phyloP scores from a whole-genome alignment of 2,329 filamentous ascomycete genomes.

The Colletotrichum karsti region DNA sequence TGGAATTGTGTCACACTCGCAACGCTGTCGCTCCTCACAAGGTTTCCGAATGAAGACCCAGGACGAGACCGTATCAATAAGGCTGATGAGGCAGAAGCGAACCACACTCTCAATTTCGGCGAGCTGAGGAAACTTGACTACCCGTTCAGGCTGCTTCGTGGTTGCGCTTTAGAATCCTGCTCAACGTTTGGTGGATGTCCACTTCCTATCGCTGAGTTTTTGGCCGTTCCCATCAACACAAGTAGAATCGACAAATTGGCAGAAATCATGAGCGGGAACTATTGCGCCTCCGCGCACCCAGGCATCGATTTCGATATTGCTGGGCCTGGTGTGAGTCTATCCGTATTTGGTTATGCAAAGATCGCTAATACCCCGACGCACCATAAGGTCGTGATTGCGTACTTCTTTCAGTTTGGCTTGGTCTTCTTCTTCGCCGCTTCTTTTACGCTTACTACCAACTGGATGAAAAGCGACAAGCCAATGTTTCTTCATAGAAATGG shows the following conservation, averaged over 20 bases:
- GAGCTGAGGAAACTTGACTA: background rate
- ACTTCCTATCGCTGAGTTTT: background rate
- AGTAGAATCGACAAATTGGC: background rate
- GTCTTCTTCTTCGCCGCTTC: background rate
- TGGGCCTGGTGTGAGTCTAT: background rate
- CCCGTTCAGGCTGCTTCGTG: background rate
- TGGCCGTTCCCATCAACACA: background rate
- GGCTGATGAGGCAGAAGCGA: background rate
- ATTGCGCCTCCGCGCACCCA: background rate
- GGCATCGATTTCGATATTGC: background rate
- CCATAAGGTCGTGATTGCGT: background rate
- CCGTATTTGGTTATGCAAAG: too few relatives aligned
- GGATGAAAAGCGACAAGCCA: background rate
- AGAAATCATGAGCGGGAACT: background rate
- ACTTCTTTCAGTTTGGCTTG: background rate
- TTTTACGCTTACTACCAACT: background rate
- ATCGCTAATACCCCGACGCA: too few relatives aligned
- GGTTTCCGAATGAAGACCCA: background rate
- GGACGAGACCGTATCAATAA: background rate
- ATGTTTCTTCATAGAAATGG: background rate
- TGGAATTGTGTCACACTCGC: background rate
- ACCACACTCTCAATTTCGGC: background rate
- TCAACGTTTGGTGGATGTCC: background rate
- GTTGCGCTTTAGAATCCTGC: background rate
- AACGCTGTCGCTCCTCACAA: background rate